Percentiles rank a stretch among this genome's conserved stretches.
Conservation (phyloP, 2,329 filamentous ascomycete genomes). For the Geosmithia flava region DNA sequence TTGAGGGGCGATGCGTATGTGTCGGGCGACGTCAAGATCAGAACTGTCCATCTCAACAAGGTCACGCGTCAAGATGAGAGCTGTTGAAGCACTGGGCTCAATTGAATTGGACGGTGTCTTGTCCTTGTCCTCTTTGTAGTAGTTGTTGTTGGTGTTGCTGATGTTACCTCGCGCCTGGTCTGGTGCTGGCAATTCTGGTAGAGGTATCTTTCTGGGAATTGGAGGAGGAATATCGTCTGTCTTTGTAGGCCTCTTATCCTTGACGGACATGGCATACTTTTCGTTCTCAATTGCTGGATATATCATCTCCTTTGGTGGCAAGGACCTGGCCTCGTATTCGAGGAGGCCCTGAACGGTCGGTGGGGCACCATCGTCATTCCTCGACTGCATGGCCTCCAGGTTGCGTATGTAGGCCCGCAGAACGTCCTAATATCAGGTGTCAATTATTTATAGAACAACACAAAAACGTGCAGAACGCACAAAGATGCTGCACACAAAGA, state of each 20-base stretch:
- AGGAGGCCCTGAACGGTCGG: constrained; percentile 41
- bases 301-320: constrained; percentile 20
- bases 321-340: constrained; percentile 24
- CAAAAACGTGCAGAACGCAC: no score
- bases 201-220: constrained; percentile 4
- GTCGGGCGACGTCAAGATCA: constrained; percentile 1
- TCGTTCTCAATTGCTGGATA: constrained; percentile 22
- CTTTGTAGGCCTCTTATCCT: constrained; percentile 19
- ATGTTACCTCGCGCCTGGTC: not conserved
- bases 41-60: constrained; percentile 35
- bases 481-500: not conserved
- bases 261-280: constrained; percentile 26
- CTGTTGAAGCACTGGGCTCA: constrained; percentile 22
- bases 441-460: not conserved
- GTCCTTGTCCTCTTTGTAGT: constrained; percentile 15
- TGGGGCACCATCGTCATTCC: constrained; percentile 24
- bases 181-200: constrained; percentile 7
- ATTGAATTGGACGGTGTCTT: constrained; percentile 7
- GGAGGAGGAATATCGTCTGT: constrained; percentile 11
- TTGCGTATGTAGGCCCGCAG: constrained; percentile 49
- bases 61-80: constrained; percentile 41
- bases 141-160: constrained; percentile 20
- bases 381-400: constrained; percentile 36
- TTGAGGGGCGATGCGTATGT: constrained; percentile 23
- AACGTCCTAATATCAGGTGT: constrained; percentile 30